These are phyloP conservation scores for Diatrype stigma DNA, from an alignment of 2,329 filamentous ascomycete genomes.

Conservation along the genomic window DNA sequence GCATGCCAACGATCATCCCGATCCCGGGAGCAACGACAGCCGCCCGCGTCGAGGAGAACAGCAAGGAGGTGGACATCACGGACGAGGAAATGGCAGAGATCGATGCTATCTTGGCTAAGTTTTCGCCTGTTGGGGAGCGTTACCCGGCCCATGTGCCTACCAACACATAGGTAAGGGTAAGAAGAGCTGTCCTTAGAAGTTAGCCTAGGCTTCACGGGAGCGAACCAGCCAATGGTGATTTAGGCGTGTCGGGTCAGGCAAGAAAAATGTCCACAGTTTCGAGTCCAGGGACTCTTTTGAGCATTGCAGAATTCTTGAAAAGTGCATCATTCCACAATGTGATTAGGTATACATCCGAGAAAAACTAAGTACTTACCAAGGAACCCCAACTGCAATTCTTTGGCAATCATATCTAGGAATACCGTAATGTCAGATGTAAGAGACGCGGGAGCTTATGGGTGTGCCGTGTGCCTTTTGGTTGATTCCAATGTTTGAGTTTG, in stretches of 20 bases:
- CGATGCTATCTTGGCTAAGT: constrained; percentile 43
- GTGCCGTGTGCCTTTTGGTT: too few relatives aligned
- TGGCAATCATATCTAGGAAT: background rate
- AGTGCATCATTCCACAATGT: constrained; percentile 22
- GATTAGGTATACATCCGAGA: background rate
- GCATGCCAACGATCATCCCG: constrained; percentile 56
- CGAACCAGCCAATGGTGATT: background rate
- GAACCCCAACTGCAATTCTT: background rate
- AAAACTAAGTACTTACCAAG: background rate
- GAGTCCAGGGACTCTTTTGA: constrained; percentile 23
- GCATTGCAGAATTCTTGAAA: constrained; percentile 35
- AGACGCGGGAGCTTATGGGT: too few relatives aligned
- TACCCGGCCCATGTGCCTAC: constrained; percentile 37
- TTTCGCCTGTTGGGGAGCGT: constrained; percentile 43
- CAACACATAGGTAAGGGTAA: constrained; percentile 32
- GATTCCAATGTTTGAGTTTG: too few relatives aligned
- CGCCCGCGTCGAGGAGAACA: constrained; percentile 58
- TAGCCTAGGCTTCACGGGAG: background rate
- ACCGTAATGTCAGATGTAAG: too few relatives aligned
- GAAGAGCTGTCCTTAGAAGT: background rate
- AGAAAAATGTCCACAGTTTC: constrained; percentile 28
- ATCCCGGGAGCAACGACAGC: constrained; percentile 61
- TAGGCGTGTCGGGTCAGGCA: constrained; percentile 21
- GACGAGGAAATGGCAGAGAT: constrained; percentile 48
- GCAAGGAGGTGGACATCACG: constrained; percentile 43